Evolutionary conservation across 805 yeast species (phyloP).

Genomic region (Metschnikowia rubicola): DNA sequence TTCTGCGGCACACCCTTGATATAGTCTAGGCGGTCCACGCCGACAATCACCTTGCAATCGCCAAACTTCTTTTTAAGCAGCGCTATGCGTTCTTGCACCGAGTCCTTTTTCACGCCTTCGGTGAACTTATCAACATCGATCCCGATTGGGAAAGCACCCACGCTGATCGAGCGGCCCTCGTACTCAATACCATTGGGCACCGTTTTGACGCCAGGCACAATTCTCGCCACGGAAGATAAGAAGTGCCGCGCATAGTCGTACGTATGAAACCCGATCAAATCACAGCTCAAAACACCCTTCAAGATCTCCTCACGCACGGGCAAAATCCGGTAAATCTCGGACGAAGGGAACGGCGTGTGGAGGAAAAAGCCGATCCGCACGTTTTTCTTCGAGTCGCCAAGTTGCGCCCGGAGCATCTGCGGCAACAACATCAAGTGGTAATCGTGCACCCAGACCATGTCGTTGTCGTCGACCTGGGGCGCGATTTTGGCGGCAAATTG

Average conservation of each 20-base stretch:
- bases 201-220: slow-evolving; percentile 69
- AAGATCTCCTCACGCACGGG: slow-evolving; percentile 94
- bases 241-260: slow-evolving; percentile 98
- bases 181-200: slow-evolving; percentile 87
- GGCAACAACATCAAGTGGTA: slow-evolving; percentile 96
- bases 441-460: slow-evolving; percentile 96
- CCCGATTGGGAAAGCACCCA: slow-evolving; percentile 99
- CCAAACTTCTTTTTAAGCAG: slow-evolving; percentile 62
- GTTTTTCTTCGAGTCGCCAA: slow-evolving; percentile 47
- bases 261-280: slow-evolving; percentile 96
- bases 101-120: slow-evolving; percentile 63
- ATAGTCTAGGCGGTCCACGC: slow-evolving; percentile 94
- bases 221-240: slow-evolving; percentile 80
- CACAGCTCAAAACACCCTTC: slow-evolving; percentile 89
- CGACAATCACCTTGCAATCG: slow-evolving; percentile 84
- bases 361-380: slow-evolving; percentile 87
- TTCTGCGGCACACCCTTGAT: slow-evolving; percentile 98
- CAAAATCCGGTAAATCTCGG: slow-evolving; percentile 90
- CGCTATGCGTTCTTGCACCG: slow-evolving; percentile 63
- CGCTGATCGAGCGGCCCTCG: slow-evolving; percentile 69
- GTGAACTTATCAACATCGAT: slow-evolving; percentile 91
- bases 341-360: slow-evolving; percentile 97
- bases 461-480: slow-evolving; percentile 69
- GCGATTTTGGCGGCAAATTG: slow-evolving; percentile 75
- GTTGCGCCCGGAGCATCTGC: slow-evolving; percentile 68